Percentiles rank a stretch among this genome's conserved stretches.
Evolutionary conservation across 2,329 filamentous ascomycete species (phyloP).

Genomic region (Ramichloridium luteum): DNA sequence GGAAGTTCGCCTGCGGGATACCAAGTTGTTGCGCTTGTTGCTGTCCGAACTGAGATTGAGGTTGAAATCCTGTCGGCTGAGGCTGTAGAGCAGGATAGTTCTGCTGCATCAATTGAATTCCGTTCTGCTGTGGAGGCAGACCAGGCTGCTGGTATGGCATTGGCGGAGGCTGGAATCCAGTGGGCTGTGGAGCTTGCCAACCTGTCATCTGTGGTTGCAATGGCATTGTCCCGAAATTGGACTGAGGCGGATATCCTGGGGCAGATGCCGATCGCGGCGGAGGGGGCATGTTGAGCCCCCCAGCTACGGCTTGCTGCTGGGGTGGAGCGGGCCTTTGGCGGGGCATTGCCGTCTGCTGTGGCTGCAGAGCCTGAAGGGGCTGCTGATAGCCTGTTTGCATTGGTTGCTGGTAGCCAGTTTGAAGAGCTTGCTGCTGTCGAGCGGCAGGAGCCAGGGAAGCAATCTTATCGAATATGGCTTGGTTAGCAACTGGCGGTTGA

Average conservation of each 20-base stretch:
- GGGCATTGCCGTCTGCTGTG: constrained; percentile 30
- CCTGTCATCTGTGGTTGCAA: constrained; percentile 81
- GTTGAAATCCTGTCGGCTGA: constrained; percentile 46
- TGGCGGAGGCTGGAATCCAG: constrained; percentile 37
- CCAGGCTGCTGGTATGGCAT: constrained; percentile 34
- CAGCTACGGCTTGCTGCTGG: constrained; percentile 42
- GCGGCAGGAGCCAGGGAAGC: constrained; percentile 22
- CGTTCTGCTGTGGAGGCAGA: constrained; percentile 24
- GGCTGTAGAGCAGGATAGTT: constrained; percentile 25
- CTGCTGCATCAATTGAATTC: constrained; percentile 22
- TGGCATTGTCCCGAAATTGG: constrained; percentile 57
- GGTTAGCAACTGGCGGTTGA: constrained; percentile 28
- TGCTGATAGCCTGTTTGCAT: constrained; percentile 15
- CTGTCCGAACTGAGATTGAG: constrained; percentile 12
- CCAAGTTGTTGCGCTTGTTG: constrained; percentile 10
- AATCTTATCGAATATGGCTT: constrained; percentile 41
- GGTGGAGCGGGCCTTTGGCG: constrained; percentile 62
- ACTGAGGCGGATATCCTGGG: constrained; percentile 54
- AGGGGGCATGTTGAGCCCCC: constrained; percentile 61
- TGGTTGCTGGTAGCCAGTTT: constrained; percentile 23
- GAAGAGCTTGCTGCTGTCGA: constrained; percentile 14
- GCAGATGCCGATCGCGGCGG: constrained; percentile 76
- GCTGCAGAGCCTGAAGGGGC: constrained; percentile 16
- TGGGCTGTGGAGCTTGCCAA: constrained; percentile 39
- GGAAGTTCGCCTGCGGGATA: constrained; percentile 25